phyloP scores from a whole-genome alignment of 805 yeast species.

The Pichia deserticola region DNA sequence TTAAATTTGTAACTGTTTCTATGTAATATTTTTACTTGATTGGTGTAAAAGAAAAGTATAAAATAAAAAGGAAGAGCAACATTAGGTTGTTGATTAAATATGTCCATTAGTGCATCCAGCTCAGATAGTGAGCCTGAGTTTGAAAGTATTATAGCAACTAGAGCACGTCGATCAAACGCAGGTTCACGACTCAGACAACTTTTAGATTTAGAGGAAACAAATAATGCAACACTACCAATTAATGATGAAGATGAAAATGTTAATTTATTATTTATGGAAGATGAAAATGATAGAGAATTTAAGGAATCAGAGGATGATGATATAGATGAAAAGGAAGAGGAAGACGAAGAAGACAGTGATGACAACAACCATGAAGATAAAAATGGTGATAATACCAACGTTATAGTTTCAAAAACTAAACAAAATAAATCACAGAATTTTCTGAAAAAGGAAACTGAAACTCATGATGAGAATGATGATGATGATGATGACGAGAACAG shows the following conservation, averaged over 20 bases:
- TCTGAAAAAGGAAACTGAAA: slow-evolving; percentile 5
- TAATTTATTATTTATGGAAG: slow-evolving; percentile 60
- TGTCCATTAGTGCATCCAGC: slow-evolving; percentile 4
- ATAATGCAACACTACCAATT: slow-evolving; percentile 15
- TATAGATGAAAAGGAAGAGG: slow-evolving; percentile 23
- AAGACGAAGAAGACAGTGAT: slow-evolving; percentile 17
- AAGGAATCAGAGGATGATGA: slow-evolving; percentile 24
- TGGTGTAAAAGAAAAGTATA: too few relatives aligned
- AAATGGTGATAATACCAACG: neutral
- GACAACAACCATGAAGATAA: slow-evolving; percentile 24
- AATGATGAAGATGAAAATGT: slow-evolving; percentile 73
- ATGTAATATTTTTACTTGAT: too few relatives aligned
- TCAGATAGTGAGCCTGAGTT: slow-evolving; percentile 27
- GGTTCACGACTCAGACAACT: slow-evolving; percentile 75
- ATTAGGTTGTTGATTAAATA: too few relatives aligned
- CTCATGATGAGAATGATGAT: slow-evolving; percentile 25
- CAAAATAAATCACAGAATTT: neutral
- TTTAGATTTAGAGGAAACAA: slow-evolving; percentile 57
- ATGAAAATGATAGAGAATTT: slow-evolving; percentile 48
- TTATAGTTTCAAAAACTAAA: neutral
- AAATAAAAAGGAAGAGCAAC: too few relatives aligned
- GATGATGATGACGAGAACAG: slow-evolving; percentile 23
- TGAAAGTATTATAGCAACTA: slow-evolving; percentile 63
- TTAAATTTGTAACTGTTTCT: too few relatives aligned
- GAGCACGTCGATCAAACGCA: slow-evolving; percentile 79